Base-by-base conservation (phyloP, 2,329 filamentous ascomycete genomes). In the Alternaria tenuissima region DNA sequence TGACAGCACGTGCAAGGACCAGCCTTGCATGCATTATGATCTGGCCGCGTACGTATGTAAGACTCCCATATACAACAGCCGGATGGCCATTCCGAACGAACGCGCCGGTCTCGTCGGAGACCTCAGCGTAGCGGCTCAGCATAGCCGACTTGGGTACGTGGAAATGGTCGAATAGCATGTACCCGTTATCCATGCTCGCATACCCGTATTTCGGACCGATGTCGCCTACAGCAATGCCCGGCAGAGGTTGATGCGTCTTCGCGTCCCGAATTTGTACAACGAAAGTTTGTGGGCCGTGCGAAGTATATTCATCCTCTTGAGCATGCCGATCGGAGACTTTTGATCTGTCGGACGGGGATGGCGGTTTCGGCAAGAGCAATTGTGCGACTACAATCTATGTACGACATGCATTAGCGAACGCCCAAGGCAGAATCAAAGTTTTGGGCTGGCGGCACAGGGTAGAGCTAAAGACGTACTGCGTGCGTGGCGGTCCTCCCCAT, bases 191-290 rank as follows among this genome's bases (percentile, higher is more conserved):
- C 83, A 84, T 84, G 4, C 78, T 79, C 22, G 81, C 79, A 62
- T 85, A 85, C 8, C 83, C 84, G 66, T 85, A 85, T 58, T 85
- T 86, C n/a, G 83, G 82, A 3, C 84, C 84, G 64, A 86, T 85
- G 61, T 86, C 83, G n/a, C 83, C 83, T 16, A 86, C 81, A 3
- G 81, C 79, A 54, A 86, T 82, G 2, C 82, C 82, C 5, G 78
- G 64, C 5, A 85, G 66, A 12, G 83, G 81, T 61, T 80, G 74
- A 59, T 85, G 81, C 2, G 81, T 84, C 57, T 81, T 78, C 69
- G 79, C 73, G 64, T 85, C 80, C 52, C 84, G 77, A 52, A 85
- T 83, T 67, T 83, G 84, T 18, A 85, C 78, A 57, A 85, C 81
- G 66, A 86, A 86, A 14, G 82, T 79, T 69, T 85, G 84, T 34